phyloP scores from a whole-genome alignment of 371 early-diverging fungal genomes.

The Mucor lusitanicus region DNA sequence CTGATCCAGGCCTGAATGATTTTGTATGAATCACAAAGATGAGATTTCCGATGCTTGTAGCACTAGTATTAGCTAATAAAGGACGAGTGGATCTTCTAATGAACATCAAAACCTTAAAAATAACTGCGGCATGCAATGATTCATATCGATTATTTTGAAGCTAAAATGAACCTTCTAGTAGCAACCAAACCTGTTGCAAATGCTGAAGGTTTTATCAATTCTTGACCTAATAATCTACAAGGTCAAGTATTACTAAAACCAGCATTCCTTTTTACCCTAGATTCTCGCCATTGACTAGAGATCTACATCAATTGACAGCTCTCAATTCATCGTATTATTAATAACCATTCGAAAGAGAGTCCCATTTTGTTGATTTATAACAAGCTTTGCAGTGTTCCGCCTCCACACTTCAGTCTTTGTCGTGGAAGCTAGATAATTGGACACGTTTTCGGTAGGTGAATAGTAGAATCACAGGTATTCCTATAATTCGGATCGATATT shows the following conservation, averaged over 20 bases:
- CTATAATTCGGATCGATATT: too few species aligned
- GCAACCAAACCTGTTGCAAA: constrained; percentile 11
- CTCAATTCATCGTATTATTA: neutral
- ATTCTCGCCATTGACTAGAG: neutral
- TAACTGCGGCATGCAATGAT: constrained; percentile 16
- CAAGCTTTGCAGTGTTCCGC: neutral
- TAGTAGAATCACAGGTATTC: too few species aligned
- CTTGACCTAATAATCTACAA: too few species aligned
- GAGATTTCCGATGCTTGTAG: constrained; percentile 10
- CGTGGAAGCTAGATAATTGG: neutral
- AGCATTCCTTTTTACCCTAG: neutral
- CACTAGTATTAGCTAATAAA: constrained; percentile 16
- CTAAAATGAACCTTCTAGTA: constrained; percentile 20
- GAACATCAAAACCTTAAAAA: constrained; percentile 35
- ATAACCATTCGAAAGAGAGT: neutral
- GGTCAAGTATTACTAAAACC: neutral
- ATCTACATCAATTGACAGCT: neutral
- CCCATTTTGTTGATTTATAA: neutral
- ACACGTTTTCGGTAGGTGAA: neutral
- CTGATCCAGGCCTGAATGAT: constrained; percentile 40
- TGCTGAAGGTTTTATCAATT: neutral
- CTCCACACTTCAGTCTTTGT: neutral
- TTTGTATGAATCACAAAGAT: constrained; percentile 43
- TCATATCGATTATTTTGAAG: constrained; percentile 35
- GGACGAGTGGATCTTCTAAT: constrained; percentile 32